These are phyloP conservation scores for Lindgomyces ingoldianus DNA, from an alignment of 495 filamentous ascomycete species.

Conservation along the genomic window DNA sequence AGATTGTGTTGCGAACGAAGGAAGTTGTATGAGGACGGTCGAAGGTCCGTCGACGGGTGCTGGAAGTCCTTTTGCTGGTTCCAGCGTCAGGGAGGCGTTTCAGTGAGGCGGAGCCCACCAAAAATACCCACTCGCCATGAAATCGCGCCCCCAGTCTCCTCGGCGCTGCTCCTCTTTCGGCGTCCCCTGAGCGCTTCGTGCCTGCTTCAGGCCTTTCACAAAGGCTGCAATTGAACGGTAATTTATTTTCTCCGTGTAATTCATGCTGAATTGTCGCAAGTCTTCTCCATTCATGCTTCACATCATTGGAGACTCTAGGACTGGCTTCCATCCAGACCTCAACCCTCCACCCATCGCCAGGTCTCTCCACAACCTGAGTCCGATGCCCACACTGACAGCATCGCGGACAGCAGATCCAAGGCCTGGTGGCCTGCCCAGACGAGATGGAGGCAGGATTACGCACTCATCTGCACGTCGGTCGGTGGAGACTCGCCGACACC, in stretches of 20 bases:
- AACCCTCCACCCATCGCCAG: not conserved
- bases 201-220: not conserved
- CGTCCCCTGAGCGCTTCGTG: constrained; percentile 12
- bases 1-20: not conserved
- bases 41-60: constrained; percentile 4
- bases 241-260: constrained; percentile 17
- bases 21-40: not conserved
- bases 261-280: constrained; percentile 17
- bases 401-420: not conserved
- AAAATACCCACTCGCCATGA: constrained; percentile 2
- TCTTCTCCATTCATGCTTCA: not conserved
- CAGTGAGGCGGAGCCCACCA: constrained; percentile 22
- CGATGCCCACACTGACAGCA: not conserved
- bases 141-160: not conserved
- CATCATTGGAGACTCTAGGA: not conserved
- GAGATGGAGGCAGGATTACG: constrained; percentile 16
- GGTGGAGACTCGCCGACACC: not conserved
- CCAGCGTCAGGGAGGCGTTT: constrained; percentile 24
- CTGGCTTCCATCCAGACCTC: not conserved
- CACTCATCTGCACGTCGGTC: not conserved
- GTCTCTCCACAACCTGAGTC: not conserved
- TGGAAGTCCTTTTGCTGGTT: constrained; percentile 32
- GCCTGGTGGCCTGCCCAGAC: not conserved
- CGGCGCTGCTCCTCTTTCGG: constrained; percentile 12
- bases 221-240: constrained; percentile 3